Percentiles rank a stretch among this genome's conserved stretches.
These are phyloP conservation scores for Pezicula rhizophila DNA, from an alignment of 2,329 filamentous ascomycete genomes.

Conservation along the genomic window DNA sequence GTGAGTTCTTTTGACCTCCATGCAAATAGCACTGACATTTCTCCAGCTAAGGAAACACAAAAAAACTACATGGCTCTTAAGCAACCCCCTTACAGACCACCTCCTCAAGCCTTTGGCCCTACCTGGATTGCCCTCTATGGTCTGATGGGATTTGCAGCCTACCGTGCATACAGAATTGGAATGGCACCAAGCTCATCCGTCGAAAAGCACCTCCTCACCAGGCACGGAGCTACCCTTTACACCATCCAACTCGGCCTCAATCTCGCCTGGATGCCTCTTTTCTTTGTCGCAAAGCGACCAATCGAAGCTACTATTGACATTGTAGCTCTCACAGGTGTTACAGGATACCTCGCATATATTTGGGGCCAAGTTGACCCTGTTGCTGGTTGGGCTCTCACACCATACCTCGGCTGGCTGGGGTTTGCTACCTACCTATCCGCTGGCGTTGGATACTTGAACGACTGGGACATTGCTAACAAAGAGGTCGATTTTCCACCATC, in stretches of 20 bases:
- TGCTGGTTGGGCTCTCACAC: slow-evolving; percentile 68
- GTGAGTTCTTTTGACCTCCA: slow-evolving; percentile 37
- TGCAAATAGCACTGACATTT: slow-evolving; percentile 1
- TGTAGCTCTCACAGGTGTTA: slow-evolving; percentile 62
- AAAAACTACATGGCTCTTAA: slow-evolving; percentile 59
- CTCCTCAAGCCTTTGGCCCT: slow-evolving; percentile 56
- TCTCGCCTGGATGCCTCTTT: slow-evolving; percentile 85
- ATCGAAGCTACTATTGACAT: slow-evolving; percentile 72
- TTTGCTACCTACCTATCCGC: slow-evolving; percentile 83
- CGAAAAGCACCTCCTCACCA: slow-evolving; percentile 35
- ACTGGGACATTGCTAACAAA: slow-evolving; percentile 50
- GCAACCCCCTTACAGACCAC: slow-evolving; percentile 60
- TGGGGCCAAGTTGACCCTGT: slow-evolving; percentile 70
- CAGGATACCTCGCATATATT: slow-evolving; percentile 66
- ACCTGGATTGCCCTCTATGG: slow-evolving; percentile 63
- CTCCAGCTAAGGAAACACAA: slow-evolving; percentile 50
- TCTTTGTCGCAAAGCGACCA: slow-evolving; percentile 73
- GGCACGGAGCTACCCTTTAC: slow-evolving; percentile 72
- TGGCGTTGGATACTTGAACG: slow-evolving; percentile 61
- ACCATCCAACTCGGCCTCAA: slow-evolving; percentile 82
- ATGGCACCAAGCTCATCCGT: slow-evolving; percentile 40
- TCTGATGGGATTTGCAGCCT: slow-evolving; percentile 82
- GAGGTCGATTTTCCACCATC: slow-evolving; percentile 19
- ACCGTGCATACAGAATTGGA: slow-evolving; percentile 65
- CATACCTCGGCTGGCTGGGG: slow-evolving; percentile 79